Percentiles rank a stretch among this genome's conserved stretches.
phyloP scores from a whole-genome alignment of 2,329 filamentous ascomycete species.

The Venturia aucupariae region DNA sequence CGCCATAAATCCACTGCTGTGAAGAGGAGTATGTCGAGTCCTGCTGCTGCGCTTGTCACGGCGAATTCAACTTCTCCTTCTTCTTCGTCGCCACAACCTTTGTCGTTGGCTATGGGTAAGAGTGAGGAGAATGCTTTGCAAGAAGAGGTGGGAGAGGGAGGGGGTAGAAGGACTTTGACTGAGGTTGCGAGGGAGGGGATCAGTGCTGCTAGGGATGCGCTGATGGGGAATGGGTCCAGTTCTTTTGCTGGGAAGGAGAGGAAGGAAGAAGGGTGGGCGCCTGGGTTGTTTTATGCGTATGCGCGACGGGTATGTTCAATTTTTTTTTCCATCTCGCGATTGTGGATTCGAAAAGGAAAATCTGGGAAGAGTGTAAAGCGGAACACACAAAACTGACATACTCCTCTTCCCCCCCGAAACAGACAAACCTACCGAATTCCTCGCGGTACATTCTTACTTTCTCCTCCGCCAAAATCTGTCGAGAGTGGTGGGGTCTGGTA shows the following conservation, averaged over 20 bases:
- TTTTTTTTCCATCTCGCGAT: neutral
- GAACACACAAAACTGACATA: too few species aligned
- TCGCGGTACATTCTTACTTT: constrained; percentile 13
- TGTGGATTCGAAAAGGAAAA: too few species aligned
- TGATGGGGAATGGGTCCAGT: neutral
- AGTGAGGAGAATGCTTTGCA: neutral
- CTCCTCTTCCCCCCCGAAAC: too few species aligned
- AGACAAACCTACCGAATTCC: constrained; percentile 7
- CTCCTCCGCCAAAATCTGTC: constrained; percentile 4
- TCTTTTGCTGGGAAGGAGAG: neutral
- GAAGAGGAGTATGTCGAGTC: constrained; percentile 6
- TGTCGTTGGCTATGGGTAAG: neutral
- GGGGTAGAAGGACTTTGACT: neutral
- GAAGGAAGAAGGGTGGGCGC: constrained; percentile 7
- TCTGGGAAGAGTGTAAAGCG: too few species aligned
- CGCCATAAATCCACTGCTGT: neutral
- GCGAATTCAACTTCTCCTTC: too few species aligned
- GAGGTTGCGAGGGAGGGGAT: constrained; percentile 1
- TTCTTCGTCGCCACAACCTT: neutral
- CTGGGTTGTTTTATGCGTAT: constrained; percentile 13
- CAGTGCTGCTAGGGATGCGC: neutral
- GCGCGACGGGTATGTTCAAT: constrained; percentile 2
- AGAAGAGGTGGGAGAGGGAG: neutral
- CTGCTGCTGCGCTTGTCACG: neutral
- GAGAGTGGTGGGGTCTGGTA: constrained; percentile 6